These are phyloP conservation scores for Anastatica hierochuntica DNA, from an alignment of 345 rosid species.

Conservation along the genomic window DNA sequence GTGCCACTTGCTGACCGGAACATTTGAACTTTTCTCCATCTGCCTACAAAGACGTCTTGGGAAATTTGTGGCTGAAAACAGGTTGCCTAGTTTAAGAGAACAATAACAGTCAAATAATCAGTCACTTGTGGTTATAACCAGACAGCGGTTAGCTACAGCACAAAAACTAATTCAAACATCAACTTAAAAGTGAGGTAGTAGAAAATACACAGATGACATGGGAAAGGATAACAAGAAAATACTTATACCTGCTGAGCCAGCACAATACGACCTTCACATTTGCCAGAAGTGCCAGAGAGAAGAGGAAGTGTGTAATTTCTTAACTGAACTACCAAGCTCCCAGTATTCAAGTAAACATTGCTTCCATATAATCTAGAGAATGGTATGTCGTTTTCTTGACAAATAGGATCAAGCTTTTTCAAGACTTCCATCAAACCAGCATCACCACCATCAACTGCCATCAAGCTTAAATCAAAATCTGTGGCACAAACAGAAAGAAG, in stretches of 20 bases:
- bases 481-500: slow-evolving; percentile 75
- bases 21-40: slow-evolving; percentile 93
- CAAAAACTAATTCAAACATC: not conserved
- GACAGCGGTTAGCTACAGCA: not conserved
- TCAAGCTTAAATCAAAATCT: slow-evolving; percentile 74
- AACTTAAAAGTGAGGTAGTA: not conserved
- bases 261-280: slow-evolving; percentile 80
- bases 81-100: slow-evolving; percentile 67
- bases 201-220: not conserved
- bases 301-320: slow-evolving; percentile 85
- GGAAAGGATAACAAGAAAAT: slow-evolving; percentile 2
- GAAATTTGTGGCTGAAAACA: slow-evolving; percentile 83
- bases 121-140: not conserved
- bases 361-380: slow-evolving; percentile 91
- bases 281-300: slow-evolving; percentile 65
- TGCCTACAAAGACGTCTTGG: slow-evolving; percentile 85
- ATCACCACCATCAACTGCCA: slow-evolving; percentile 75
- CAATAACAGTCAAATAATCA: slow-evolving; percentile 3
- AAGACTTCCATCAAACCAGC: slow-evolving; percentile 76
- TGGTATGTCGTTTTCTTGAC: slow-evolving; percentile 60
- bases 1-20: slow-evolving; percentile 93
- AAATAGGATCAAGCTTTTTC: slow-evolving; percentile 76
- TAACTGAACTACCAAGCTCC: slow-evolving; percentile 53
- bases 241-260: slow-evolving; percentile 85
- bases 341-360: slow-evolving; percentile 47